Conservation (phyloP, 164 flowering plant genomes). For the Annona cherimola region DNA sequence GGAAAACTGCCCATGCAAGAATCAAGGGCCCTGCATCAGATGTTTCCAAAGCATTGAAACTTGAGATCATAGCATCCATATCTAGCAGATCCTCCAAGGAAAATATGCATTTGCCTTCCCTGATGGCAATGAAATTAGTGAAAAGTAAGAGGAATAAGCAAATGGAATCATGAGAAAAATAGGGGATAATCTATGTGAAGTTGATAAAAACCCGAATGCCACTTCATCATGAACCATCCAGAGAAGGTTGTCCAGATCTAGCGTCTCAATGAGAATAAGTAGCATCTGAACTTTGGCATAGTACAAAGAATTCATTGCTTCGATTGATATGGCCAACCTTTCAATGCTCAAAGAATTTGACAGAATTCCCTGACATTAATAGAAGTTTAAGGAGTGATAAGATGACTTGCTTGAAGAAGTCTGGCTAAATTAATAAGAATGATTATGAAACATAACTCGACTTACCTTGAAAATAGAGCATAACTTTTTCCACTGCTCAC, state of each 20-base stretch:
- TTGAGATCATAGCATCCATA: conserved; percentile 68
- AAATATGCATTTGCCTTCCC: conserved; percentile 51
- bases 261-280: conserved; percentile 74
- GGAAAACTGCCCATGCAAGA: conserved; percentile 87
- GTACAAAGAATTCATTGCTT: conserved; percentile 47
- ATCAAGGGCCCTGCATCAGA: conserved; percentile 75
- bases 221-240: conserved; percentile 78
- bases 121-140: conserved; percentile 22
- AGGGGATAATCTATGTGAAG: not conserved
- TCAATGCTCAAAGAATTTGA: conserved; percentile 54
- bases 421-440: not conserved
- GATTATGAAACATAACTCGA: conserved; percentile 4
- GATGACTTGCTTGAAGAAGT: conserved; percentile 1
- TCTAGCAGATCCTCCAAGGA: conserved; percentile 62
- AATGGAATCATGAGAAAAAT: conserved; percentile 1
- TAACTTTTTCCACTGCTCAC: conserved; percentile 66
- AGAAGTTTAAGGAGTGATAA: not conserved
- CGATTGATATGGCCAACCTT: conserved; percentile 60
- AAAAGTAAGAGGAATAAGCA: not conserved
- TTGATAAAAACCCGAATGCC: conserved; percentile 59
- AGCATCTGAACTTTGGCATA: conserved; percentile 75
- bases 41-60: conserved; percentile 44
- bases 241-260: conserved; percentile 78
- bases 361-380: conserved; percentile 48
- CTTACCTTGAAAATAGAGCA: conserved; percentile 72